phyloP scores from a whole-genome alignment of 331 rosid species.

The Ulmus americana region DNA sequence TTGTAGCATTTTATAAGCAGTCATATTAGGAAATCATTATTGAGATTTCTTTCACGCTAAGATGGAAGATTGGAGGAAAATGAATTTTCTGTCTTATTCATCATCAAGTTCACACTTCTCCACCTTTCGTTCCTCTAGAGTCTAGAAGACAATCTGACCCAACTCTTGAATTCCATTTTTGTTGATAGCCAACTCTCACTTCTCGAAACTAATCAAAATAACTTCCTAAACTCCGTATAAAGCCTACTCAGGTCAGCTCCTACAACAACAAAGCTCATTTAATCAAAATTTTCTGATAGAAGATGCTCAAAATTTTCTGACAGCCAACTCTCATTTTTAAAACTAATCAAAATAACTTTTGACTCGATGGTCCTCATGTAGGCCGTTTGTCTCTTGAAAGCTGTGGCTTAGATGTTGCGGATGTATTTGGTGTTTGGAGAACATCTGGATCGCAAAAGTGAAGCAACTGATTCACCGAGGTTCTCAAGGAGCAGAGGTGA shows the following conservation, averaged over 20 bases:
- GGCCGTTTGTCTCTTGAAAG: background rate
- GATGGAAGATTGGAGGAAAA: too few relatives aligned
- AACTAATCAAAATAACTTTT: background rate
- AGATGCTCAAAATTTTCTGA: background rate
- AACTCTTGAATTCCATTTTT: too few relatives aligned
- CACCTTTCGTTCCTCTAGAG: too few relatives aligned
- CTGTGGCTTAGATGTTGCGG: background rate
- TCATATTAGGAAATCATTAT: too few relatives aligned
- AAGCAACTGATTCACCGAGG: background rate
- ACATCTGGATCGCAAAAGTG: background rate
- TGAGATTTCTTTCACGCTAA: too few relatives aligned
- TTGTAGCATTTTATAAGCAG: too few relatives aligned
- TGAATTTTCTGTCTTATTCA: too few relatives aligned
- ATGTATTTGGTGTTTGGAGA: background rate
- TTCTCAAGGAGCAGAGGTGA: slow-evolving; percentile 42
- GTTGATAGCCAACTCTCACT: too few relatives aligned
- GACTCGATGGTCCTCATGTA: background rate
- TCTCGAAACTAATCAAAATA: background rate
- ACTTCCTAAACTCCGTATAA: background rate
- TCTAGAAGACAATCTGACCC: too few relatives aligned
- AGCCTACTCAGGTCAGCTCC: background rate
- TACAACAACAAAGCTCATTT: background rate
- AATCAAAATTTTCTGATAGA: background rate
- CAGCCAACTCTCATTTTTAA: background rate
- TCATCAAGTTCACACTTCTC: too few relatives aligned